Conservation (phyloP, 768 basidiomycete species). For the Termitomyces titanicus region DNA sequence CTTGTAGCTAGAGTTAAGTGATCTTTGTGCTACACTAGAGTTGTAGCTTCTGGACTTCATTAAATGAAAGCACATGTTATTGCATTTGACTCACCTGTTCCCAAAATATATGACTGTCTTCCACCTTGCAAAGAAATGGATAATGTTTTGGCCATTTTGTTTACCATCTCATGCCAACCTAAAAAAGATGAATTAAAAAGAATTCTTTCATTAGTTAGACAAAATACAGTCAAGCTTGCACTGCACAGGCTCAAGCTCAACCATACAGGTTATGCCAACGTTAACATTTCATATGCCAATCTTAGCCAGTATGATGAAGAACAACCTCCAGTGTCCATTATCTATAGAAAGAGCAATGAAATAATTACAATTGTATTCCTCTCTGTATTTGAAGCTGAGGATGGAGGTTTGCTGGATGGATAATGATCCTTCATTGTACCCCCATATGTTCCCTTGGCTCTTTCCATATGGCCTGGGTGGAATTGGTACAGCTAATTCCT, state of each 20-base stretch:
- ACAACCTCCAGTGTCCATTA: too few species aligned
- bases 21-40: slow-evolving; percentile 25
- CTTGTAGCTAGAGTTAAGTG: slow-evolving; percentile 21
- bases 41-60: slow-evolving; percentile 18
- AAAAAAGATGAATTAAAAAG: too few species aligned
- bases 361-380: too few species aligned
- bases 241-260: too few species aligned
- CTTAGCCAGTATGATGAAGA: too few species aligned
- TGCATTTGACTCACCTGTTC: slow-evolving; percentile 21
- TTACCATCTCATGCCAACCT: too few species aligned
- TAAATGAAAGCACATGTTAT: slow-evolving; percentile 29
- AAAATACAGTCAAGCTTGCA: too few species aligned
- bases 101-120: slow-evolving; percentile 21
- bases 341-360: too few species aligned
- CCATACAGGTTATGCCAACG: too few species aligned
- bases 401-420: slow-evolving; percentile 23
- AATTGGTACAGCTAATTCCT: slow-evolving; percentile 3
- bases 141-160: not conserved
- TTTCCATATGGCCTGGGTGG: slow-evolving; percentile 35
- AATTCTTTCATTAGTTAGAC: too few species aligned
- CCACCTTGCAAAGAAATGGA: slow-evolving; percentile 8
- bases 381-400: not conserved
- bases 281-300: too few species aligned
- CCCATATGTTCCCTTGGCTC: slow-evolving; percentile 39
- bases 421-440: slow-evolving; percentile 30